Conservation (phyloP, 2,329 filamentous ascomycete species). For the Claviceps citrina region DNA sequence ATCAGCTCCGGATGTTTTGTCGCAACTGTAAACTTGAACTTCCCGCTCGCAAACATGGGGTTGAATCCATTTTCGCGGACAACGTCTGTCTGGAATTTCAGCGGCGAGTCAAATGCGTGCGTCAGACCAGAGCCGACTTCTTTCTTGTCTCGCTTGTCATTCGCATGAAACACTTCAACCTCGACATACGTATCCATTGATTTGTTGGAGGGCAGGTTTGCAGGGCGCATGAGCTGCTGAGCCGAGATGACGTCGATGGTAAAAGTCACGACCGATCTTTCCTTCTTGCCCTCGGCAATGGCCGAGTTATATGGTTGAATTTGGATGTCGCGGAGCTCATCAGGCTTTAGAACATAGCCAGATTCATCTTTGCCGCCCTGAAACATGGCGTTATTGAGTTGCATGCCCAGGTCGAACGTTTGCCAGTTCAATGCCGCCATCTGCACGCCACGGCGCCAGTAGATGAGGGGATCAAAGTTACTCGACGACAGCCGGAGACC, state of each 20-base stretch:
- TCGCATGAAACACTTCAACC: conserved; percentile 85
- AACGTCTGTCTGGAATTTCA: conserved; percentile 65
- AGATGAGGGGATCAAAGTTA: conserved; percentile 87
- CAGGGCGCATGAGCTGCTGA: conserved; percentile 79
- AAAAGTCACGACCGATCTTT: conserved; percentile 72
- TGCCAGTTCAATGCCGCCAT: conserved; percentile 99
- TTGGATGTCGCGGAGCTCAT: conserved; percentile 61
- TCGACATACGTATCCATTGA: conserved; percentile 87
- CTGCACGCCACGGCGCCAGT: conserved; percentile 90
- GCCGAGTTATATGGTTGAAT: conserved; percentile 34
- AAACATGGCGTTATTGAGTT: conserved; percentile 97
- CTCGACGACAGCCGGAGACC: conserved; percentile 68
- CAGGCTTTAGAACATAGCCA: conserved; percentile 87
- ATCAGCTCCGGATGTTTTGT: conserved; percentile 92
- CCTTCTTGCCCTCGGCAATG: conserved; percentile 48
- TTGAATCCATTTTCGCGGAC: conserved; percentile 86
- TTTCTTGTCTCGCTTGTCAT: conserved; percentile 81
- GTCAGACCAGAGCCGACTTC: conserved; percentile 47
- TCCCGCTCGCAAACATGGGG: conserved; percentile 61
- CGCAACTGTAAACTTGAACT: conserved; percentile 64
- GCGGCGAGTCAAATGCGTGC: conserved; percentile 39
- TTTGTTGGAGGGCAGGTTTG: conserved; percentile 52
- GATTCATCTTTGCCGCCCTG: conserved; percentile 71
- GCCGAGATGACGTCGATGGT: conserved; percentile 82
- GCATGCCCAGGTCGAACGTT: conserved; percentile 88